A percentile compares a stretch with the other conserved stretches of the same genome.
Conservation (phyloP, 805 yeast species). For the Starmerella roubikii region DNA sequence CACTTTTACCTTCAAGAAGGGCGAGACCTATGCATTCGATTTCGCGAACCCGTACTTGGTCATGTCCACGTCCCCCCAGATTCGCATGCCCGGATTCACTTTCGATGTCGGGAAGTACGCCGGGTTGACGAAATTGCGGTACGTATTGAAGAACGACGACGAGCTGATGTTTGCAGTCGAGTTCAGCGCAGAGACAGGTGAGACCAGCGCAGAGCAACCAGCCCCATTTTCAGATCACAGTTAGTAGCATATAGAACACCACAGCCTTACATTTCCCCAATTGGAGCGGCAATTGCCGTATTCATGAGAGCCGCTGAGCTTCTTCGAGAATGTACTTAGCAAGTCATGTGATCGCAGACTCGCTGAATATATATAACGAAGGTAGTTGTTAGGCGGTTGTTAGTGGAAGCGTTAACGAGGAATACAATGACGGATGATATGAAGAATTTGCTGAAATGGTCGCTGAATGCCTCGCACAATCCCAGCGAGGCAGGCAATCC, state of each 20-base stretch:
- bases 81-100: constrained; percentile 38
- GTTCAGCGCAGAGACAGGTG: constrained; percentile 23
- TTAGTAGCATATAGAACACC: no score
- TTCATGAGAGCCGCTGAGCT: no score
- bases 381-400: no score
- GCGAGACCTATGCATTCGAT: constrained; percentile 33
- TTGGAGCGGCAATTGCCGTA: background rate
- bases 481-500: constrained; percentile 39
- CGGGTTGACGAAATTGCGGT: constrained; percentile 27
- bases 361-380: no score
- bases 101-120: constrained; percentile 29
- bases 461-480: constrained; percentile 54
- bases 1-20: constrained; percentile 31
- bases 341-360: background rate
- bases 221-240: no score
- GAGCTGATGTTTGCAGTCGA: constrained; percentile 21
- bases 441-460: constrained; percentile 92
- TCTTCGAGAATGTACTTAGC: background rate
- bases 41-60: constrained; percentile 44
- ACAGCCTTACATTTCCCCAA: no score
- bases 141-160: constrained; percentile 24
- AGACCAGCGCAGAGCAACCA: no score
- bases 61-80: constrained; percentile 37
- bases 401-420: no score
- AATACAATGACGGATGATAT: constrained; percentile 32